phyloP scores from a whole-genome alignment of 2,329 filamentous ascomycete genomes.

The Dothideomycetes sp. region DNA sequence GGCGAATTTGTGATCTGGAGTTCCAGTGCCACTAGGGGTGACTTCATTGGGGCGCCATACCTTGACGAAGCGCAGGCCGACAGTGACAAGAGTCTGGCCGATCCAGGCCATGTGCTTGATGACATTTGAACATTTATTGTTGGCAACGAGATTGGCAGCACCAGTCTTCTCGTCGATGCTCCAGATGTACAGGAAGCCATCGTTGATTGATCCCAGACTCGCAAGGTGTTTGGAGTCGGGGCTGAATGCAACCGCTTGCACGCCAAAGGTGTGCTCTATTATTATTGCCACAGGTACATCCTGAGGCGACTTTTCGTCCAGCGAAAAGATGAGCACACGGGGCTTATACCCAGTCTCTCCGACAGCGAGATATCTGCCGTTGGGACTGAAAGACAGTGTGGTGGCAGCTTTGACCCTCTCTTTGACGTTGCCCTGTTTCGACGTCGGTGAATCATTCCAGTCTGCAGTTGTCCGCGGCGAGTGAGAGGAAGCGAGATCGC shows the following conservation, averaged over 20 bases:
- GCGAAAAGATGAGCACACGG: conserved; percentile 78
- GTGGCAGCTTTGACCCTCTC: conserved; percentile 93
- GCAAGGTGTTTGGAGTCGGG: conserved; percentile 77
- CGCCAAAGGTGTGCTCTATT: conserved; percentile 81
- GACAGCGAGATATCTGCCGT: conserved; percentile 79
- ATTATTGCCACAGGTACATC: conserved; percentile 77
- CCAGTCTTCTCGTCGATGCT: conserved; percentile 73
- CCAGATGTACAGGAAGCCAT: conserved; percentile 92
- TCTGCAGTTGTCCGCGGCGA: conserved; percentile 23
- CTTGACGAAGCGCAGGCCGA: conserved; percentile 86
- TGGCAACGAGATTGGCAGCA: conserved; percentile 66
- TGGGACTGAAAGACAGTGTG: conserved; percentile 76
- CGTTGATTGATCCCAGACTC: conserved; percentile 77
- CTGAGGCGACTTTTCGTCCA: conserved; percentile 61
- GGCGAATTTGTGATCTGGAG: conserved; percentile 7
- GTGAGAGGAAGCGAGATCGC: conserved; percentile 1
- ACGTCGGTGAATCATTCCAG: conserved; percentile 46
- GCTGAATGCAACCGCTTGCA: conserved; percentile 82
- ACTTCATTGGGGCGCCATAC: conserved; percentile 70
- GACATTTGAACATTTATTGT: conserved; percentile 84
- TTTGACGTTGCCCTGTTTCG: conserved; percentile 73
- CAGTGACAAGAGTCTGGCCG: conserved; percentile 69
- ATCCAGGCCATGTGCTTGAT: conserved; percentile 87
- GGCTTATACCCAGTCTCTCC: conserved; percentile 93
- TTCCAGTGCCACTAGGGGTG: conserved; percentile 10